Evolutionary conservation across 176 grass and related monocot species (phyloP).

Genomic region (Poa annua): DNA sequence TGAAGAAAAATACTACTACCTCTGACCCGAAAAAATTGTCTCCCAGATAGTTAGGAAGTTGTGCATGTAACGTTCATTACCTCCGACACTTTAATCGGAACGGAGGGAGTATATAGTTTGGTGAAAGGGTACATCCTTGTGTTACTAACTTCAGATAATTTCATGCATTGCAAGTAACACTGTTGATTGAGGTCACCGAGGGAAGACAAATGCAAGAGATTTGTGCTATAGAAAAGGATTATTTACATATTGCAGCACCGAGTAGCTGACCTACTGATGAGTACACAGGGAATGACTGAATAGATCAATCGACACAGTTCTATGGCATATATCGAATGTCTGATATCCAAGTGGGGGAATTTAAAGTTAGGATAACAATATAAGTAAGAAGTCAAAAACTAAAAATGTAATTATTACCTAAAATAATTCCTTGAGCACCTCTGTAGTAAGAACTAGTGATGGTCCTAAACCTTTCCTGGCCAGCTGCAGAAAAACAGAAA

Average conservation of each 20-base stretch:
- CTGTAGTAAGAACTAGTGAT: conserved; percentile 99
- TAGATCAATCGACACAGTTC: conserved; percentile 16
- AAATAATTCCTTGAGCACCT: conserved; percentile 98
- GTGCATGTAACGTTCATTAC: no score
- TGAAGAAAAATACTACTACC: not conserved
- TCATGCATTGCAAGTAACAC: conserved; percentile 13
- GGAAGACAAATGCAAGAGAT: not conserved
- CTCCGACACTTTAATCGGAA: no score
- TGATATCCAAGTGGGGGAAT: not conserved
- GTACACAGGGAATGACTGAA: not conserved
- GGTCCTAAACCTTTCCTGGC: conserved; percentile 96
- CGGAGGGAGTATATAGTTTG: not conserved
- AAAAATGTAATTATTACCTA: conserved; percentile 60
- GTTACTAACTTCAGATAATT: conserved; percentile 10
- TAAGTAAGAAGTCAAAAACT: conserved; percentile 33
- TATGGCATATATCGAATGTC: not conserved
- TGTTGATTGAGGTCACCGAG: conserved; percentile 9
- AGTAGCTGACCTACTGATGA: not conserved
- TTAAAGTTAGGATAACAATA: not conserved
- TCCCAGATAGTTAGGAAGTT: no score
- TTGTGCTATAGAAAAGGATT: not conserved
- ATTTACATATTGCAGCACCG: not conserved
- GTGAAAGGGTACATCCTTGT: conserved; percentile 6
- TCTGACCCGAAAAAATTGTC: no score
- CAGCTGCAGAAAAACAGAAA: conserved; percentile 71